Percentiles rank a stretch among this genome's conserved stretches.
Evolutionary conservation across 768 basidiomycete genomes (phyloP).

Genomic region (Botryobasidium botryosum): DNA sequence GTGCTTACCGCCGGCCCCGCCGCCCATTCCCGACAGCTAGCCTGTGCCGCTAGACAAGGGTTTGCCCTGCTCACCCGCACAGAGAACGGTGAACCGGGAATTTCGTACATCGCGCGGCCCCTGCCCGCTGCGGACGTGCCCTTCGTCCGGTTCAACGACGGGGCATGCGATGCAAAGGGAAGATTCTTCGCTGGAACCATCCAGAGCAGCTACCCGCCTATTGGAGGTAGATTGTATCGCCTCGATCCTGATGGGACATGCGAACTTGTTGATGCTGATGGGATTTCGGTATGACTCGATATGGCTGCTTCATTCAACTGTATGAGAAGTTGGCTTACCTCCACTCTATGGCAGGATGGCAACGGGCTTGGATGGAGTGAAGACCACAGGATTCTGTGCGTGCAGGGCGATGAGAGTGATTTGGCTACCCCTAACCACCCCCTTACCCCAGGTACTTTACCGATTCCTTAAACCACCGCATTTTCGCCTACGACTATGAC

Average conservation of each 20-base stretch:
- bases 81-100: conserved; percentile 8
- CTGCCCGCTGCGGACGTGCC: conserved; percentile 26
- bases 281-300: conserved; percentile 36
- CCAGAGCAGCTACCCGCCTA: conserved; percentile 27
- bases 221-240: conserved; percentile 41
- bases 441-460: conserved; percentile 42
- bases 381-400: conserved; percentile 43
- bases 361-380: conserved; percentile 51
- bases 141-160: conserved; percentile 51
- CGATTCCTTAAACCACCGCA: conserved; percentile 45
- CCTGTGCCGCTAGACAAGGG: conserved; percentile 39
- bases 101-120: conserved; percentile 34
- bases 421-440: conserved; percentile 5
- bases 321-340: neutral
- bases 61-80: conserved; percentile 32
- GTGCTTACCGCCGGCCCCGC: too few species aligned
- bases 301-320: conserved; percentile 1
- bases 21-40: too few species aligned
- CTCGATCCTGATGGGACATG: conserved; percentile 37
- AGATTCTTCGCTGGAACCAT: conserved; percentile 53
- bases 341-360: conserved; percentile 26
- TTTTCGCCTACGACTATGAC: conserved; percentile 50
- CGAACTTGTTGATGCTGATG: conserved; percentile 41
- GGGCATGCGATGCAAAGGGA: conserved; percentile 42
- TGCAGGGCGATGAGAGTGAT: neutral